Evolutionary conservation across 495 filamentous ascomycete species (phyloP), one percentile per base, ranked within the genome.

Genomic region (Podospora conica): DNA sequence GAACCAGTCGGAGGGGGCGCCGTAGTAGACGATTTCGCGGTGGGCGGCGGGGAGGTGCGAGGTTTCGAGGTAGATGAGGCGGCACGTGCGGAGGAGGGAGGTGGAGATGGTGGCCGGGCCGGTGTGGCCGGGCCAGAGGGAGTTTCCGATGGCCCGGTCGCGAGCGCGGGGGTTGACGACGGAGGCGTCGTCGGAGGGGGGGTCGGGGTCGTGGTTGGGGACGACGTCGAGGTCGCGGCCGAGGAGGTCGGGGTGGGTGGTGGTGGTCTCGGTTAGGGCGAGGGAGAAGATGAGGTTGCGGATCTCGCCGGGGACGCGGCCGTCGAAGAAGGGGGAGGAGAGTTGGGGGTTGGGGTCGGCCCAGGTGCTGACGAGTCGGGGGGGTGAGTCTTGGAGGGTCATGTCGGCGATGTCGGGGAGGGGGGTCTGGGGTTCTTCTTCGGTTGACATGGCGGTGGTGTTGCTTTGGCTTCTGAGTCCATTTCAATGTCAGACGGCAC

Each of bases 51-150:
- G 61, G 23, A 64, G 53, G 28, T 64, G 61, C 11, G 61, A 20
- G 3, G 53, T 55, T 23, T 64, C 61, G 9, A 64, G 48, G 15
- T 57, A 64, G 53, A 56, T 21, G 20, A 23, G 53, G 20, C 61
- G 61, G 12, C 61, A 64, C n/a, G 61, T 64, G 22, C 61, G 61
- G 2, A 64, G 25, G 24, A 64, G 53, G 10, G 61, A 9, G 9
- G 54, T 28, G 18, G n/a, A 6, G n/a, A 64, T 64, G 24, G 33
- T 24, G 25, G 28, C 31, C 9, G 25, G 18, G 24, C 61, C 24
- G 21, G 6, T 9, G 58, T 10, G 29, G n/a, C 58, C 58, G 11
- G 58, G 58, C 58, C 58, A 59, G 9, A 58, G 56, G 56, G 29
- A 11, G 29, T 31, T 31, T 9, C 29, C 29, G 29, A 31, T 31